These are phyloP conservation scores for Colletotrichum echinochloae DNA, from an alignment of 2,329 filamentous ascomycete species.

Conservation along the genomic window DNA sequence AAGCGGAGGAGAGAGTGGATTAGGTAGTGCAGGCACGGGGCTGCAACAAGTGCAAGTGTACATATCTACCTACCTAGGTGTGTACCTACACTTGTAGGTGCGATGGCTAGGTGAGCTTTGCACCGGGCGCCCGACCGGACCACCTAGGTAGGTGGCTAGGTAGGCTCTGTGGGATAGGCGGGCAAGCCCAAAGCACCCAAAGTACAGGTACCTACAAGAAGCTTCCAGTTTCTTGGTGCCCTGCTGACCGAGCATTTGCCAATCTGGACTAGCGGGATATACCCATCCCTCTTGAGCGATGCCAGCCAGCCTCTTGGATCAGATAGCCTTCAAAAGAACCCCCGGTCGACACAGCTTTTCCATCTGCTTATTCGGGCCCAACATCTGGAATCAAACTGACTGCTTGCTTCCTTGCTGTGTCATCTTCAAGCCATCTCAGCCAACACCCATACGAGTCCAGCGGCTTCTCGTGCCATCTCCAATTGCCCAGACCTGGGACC, in stretches of 20 bases:
- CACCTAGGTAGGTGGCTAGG: constrained; percentile 8
- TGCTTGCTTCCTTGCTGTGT: background rate
- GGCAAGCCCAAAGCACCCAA: background rate
- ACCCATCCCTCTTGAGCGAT: constrained; percentile 26
- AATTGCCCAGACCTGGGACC: background rate
- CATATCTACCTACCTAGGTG: too few relatives aligned
- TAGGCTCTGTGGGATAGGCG: background rate
- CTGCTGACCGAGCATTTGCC: constrained; percentile 39
- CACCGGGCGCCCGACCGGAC: background rate
- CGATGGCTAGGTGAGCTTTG: constrained; percentile 6
- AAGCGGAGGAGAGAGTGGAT: background rate
- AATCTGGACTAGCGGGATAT: constrained; percentile 22
- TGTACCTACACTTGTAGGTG: too few relatives aligned
- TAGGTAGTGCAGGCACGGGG: background rate
- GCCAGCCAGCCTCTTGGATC: background rate
- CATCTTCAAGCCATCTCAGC: background rate
- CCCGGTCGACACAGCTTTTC: background rate
- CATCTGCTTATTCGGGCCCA: background rate
- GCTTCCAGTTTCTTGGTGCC: constrained; percentile 28
- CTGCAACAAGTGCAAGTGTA: constrained; percentile 13
- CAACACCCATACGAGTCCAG: background rate
- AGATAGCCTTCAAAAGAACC: constrained; percentile 2
- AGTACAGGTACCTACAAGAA: constrained; percentile 16
- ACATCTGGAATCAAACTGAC: too few relatives aligned
- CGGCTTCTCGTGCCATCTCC: background rate